Evolutionary conservation across 2,329 filamentous ascomycete species (phyloP), one percentile per base, ranked within the genome.

Genomic region (Aspergillus terreus): DNA sequence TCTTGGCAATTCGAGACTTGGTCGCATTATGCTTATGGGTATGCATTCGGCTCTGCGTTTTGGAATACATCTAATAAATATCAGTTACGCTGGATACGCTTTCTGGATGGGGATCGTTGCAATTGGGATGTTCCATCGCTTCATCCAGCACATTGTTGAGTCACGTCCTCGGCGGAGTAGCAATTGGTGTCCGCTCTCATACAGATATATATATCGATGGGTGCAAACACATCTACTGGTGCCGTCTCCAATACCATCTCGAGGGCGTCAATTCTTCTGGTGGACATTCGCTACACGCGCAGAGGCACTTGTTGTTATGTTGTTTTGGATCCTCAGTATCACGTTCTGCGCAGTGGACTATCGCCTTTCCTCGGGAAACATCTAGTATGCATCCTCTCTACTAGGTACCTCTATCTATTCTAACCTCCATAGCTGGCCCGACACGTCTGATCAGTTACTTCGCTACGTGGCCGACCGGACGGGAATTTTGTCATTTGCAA

Each of bases 391-490:
- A 15, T 17, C 15, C 7, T 19, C 19, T 4, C 11, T 3, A 23
- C 7, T 23, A n/a, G n/a, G n/a, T n/a, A 17, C 12, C 9, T 9
- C 2, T 9, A 11, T n/a, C 12, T 42, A 1, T 30, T 3, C 14
- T 12, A 23, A n/a, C 19, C 6, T 40, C 6, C 2, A 1, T 42
- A 69, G 66, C 27, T 69, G 64, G 64, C 58, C 66, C 1, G 51
- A 63, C 9, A 46, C 59, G 10, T 52, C 56, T 1, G 52, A 52
- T 33, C 78, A 82, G 56, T 50, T 76, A 4, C 65, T 74, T 54
- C 80, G 83, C 1, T 86, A 84, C 50, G 72, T 83, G 0, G 80
- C 82, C 0, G 83, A 87, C 54, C 78, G 85, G 9, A 84, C 83
- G 0, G 84, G 85, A 0, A 79, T 85, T 30, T 75, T 88, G 21